Percentiles rank a stretch among this genome's conserved stretches.
Conservation (phyloP, 2,329 filamentous ascomycete genomes). For the Thermothelomyces thermophilus region DNA sequence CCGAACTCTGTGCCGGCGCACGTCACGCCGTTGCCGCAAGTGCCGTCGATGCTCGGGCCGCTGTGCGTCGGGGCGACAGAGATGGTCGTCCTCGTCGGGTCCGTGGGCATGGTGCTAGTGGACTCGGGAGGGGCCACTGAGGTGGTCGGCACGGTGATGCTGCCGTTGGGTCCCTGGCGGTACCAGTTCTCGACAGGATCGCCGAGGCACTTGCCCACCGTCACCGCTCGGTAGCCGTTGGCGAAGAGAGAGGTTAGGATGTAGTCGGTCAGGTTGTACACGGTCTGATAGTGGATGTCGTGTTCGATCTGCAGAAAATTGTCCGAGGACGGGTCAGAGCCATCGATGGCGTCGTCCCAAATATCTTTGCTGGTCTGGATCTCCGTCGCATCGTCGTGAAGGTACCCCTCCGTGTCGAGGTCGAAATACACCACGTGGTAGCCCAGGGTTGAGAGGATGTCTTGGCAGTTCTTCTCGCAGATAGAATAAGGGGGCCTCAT, state of each 20-base stretch:
- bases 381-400: slow-evolving; percentile 26
- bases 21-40: slow-evolving; percentile 24
- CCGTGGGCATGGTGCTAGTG: neutral
- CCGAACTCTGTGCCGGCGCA: slow-evolving; percentile 24
- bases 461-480: slow-evolving; percentile 28
- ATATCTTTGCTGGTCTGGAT: slow-evolving; percentile 33
- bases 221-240: slow-evolving; percentile 41
- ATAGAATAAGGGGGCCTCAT: slow-evolving; percentile 42
- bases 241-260: slow-evolving; percentile 36
- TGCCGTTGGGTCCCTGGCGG: slow-evolving; percentile 30
- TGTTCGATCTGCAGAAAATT: slow-evolving; percentile 47
- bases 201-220: slow-evolving; percentile 50
- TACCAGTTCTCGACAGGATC: slow-evolving; percentile 49
- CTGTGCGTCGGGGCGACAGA: slow-evolving; percentile 11
- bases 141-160: neutral
- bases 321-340: slow-evolving; percentile 20
- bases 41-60: slow-evolving; percentile 21
- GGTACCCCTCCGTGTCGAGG: slow-evolving; percentile 33
- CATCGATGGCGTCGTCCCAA: slow-evolving; percentile 27
- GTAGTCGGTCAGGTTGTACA: slow-evolving; percentile 42
- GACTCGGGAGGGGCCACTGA: neutral
- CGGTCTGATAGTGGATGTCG: slow-evolving; percentile 41
- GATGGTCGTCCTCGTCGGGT: slow-evolving; percentile 13
- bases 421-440: slow-evolving; percentile 35
- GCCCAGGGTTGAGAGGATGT: slow-evolving; percentile 28